Percentiles rank a stretch among this genome's conserved stretches.
phyloP scores from a whole-genome alignment of 257 asterid genomes.

The Linderniella brevidens region DNA sequence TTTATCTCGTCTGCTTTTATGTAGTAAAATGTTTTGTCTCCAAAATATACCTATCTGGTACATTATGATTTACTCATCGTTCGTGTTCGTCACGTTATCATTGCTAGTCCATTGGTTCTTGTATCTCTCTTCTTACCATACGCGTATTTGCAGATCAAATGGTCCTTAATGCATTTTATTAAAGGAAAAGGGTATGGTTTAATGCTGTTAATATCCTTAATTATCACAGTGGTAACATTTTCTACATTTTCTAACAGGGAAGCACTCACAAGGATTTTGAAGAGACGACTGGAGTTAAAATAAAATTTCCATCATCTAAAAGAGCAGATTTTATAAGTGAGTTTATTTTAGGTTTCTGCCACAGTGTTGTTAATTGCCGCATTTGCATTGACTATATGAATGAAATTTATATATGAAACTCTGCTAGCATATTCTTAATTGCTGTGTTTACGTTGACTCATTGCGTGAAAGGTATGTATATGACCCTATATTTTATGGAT shows the following conservation, averaged over 20 bases:
- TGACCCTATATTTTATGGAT: not conserved
- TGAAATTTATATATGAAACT: no score
- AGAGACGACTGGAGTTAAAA: conserved; percentile 39
- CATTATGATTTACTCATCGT: not conserved
- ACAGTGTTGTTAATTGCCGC: not conserved
- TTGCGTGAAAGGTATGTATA: no score
- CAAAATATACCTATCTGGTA: not conserved
- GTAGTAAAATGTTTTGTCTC: not conserved
- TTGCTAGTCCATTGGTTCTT: conserved; percentile 3
- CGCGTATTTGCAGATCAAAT: conserved; percentile 51
- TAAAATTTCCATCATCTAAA: conserved; percentile 45
- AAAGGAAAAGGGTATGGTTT: conserved; percentile 60
- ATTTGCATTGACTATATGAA: no score
- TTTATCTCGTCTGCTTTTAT: not conserved
- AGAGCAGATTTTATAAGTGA: conserved; percentile 55
- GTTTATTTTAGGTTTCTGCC: conserved; percentile 16
- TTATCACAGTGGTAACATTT: conserved; percentile 1
- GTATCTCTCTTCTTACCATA: conserved; percentile 9
- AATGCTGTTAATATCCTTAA: conserved; percentile 4
- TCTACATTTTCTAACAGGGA: conserved; percentile 33
- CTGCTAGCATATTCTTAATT: not conserved
- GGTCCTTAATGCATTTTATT: conserved; percentile 58
- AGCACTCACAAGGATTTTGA: conserved; percentile 43
- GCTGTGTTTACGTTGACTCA: no score
- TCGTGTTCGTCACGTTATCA: not conserved